Percentiles rank a stretch among this genome's conserved stretches.
These are phyloP conservation scores for Boletus semigastroideus DNA, from an alignment of 1,284 basidiomycete species.

Conservation along the genomic window DNA sequence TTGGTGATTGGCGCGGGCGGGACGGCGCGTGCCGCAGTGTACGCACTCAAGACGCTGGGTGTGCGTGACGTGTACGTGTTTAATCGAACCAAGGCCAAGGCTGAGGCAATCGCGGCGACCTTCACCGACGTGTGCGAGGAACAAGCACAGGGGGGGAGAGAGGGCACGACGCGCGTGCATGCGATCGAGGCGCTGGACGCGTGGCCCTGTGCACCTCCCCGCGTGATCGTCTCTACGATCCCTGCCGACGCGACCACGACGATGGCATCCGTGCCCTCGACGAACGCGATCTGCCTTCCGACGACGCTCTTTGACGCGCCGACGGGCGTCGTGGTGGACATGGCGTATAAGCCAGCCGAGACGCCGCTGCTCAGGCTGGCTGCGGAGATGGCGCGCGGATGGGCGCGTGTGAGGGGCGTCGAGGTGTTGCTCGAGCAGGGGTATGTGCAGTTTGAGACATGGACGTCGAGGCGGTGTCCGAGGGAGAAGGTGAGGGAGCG, in stretches of 20 bases:
- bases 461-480: constrained; percentile 71
- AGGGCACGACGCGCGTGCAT: constrained; percentile 44
- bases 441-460: constrained; percentile 79
- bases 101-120: constrained; percentile 60
- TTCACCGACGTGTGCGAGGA: constrained; percentile 51
- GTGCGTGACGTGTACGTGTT: constrained; percentile 75
- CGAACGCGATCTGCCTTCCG: constrained; percentile 53
- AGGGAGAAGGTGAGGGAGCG: constrained; percentile 42
- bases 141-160: constrained; percentile 40
- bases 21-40: constrained; percentile 89
- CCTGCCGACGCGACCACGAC: constrained; percentile 66
- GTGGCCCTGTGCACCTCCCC: constrained; percentile 64
- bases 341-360: constrained; percentile 87
- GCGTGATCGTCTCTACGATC: constrained; percentile 83
- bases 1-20: constrained; percentile 93
- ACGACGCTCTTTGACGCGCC: constrained; percentile 48
- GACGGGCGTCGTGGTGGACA: constrained; percentile 77
- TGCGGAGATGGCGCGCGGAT: constrained; percentile 47
- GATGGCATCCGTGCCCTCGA: constrained; percentile 33
- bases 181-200: constrained; percentile 58
- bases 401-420: constrained; percentile 76
- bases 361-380: constrained; percentile 68
- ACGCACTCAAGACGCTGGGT: constrained; percentile 75
- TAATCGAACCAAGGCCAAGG: constrained; percentile 80
- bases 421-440: constrained; percentile 88